Base-by-base conservation (phyloP, 2,329 filamentous ascomycete species). In the Zymoseptoria crescenta region DNA sequence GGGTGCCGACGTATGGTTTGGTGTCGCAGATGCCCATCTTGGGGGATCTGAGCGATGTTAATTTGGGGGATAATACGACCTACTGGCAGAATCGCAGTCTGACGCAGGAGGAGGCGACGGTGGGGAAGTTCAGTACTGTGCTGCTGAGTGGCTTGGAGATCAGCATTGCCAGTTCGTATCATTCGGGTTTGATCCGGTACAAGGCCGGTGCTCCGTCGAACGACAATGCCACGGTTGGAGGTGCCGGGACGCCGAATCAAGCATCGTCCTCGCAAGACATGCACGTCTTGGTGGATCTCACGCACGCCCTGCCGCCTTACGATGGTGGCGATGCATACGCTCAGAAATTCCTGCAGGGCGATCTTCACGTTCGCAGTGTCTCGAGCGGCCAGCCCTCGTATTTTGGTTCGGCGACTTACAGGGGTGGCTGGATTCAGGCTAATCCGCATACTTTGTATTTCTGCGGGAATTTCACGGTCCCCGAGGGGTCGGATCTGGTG, bases 371-470 rank as follows among this genome's bases (percentile, higher is more conserved):
- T 13, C 59, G 64, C 0, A 67, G 75, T 52, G 75, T 74, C 0
- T 48, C 49, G 3, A 67, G 69, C n/a, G 67, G 69, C 28, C 51
- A 59, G 7, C 58, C 62, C 4, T 66, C 64, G 4, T 81, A 80
- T 54, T 73, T 69, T 45, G 79, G 79, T 20, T 78, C 76, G 59
- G 79, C 77, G 0, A 76, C 77, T 2, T 81, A 79, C 57, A 65
- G 73, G 16, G 77, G 75, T 45, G 78, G 78, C 0, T 80, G 75
- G 74, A 73, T 74, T 20, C 73, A 75, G 61, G 75, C 76, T 59
- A 74, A 75, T 8, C 73, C 73, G 5, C 78, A 74, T 53, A 75
- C 73, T 1, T 70, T 79, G 3, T 78, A 75, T 60, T 79, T 79
- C 60, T 78, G 76, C 21, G 76, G 74, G 3, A 71, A 75, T 28